Evolutionary conservation across 768 basidiomycete genomes (phyloP), one percentile per base, ranked within the genome.

Genomic region (Boletus edulis): DNA sequence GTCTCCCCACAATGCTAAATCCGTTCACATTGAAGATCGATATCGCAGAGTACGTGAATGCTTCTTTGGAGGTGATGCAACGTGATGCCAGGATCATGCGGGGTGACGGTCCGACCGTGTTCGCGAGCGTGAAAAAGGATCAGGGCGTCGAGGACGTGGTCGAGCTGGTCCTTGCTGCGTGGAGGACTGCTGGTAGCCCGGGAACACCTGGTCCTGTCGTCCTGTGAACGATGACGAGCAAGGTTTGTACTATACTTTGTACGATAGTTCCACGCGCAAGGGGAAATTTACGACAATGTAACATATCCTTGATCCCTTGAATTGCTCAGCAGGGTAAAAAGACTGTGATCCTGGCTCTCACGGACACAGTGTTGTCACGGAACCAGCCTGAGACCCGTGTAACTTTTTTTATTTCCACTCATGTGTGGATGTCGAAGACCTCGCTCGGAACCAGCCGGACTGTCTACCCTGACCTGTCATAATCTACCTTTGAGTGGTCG

Each of bases 81-180:
- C 82, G 94, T 20, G 96, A 98, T 67, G 83, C 96, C 2, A 94
- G 85, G 67, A 73, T 89, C 57, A 98, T 99, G 95, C 83, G 96
- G 27, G 96, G 95, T 35, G 83, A 87, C 55, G 96, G 96, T 0
- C 96, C 96, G 3, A 99, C 96, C 0, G 64, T 98, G 18, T 98
- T 99, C 71, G 81, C 89, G 1, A 90, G 89, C 61, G 83, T 99
- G 52, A 86, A 89, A 66, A 78, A 91, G 55, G 78, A 76, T 29
- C 84, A 81, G 54, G 93, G 93, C 0, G 84, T 98, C 1, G 83
- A 89, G 32, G 91, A 94, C 58, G 81, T 96, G 9, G 82, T 87
- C 15, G 83, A 85, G 37, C 78, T 98, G 34, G 81, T 98, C 58
- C 73, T 94, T 22, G 87, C 86, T 13, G 93, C 93, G n/a, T 98